Evolutionary conservation across 495 filamentous ascomycete genomes (phyloP), one percentile per base, ranked within the genome.

Genomic region (Aspergillus affinis): DNA sequence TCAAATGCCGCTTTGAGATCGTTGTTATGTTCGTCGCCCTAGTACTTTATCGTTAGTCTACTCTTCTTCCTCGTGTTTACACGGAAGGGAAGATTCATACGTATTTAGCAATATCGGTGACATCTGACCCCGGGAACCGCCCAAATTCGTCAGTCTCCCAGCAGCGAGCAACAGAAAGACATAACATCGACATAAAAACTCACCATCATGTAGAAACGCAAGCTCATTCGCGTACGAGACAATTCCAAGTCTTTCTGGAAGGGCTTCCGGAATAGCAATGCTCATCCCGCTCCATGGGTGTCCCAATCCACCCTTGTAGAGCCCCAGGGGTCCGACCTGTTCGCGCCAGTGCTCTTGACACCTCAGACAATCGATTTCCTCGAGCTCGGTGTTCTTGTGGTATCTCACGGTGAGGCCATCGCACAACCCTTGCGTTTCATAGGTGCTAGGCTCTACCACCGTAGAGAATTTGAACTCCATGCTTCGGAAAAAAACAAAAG

Each of bases 401-500:
- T 13, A 48, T 48, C 46, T 18, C 10, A 48, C 7, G 6, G 46
- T 6, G 15, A 48, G 6, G 6, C 46, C 46, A 13, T 48, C 46
- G 20, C 46, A 48, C 9, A 48, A 13, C 7, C 46, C 46, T 7
- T 15, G 46, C 1, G 46, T n/a, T 48, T 48, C 46, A 13, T 48
- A 48, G 7, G 46, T 48, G 15, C 7, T 8, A 8, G 46, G 46
- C 4, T 48, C 46, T 6, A 48, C 15, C 46, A 15, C 10, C 46
- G 46, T 48, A 48, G 46, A 48, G 46, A 8, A 48, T 13, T 48
- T 48, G 46, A 18, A 48, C 13, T 48, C 46, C 46, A 48, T 48
- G 6, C 23, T 48, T n/a, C 46, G 6, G 46, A 48, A 13, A 48
- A 48, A 8, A 13, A 13, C 9, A 21, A 48, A 21, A 13, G n/a